phyloP scores from a whole-genome alignment of 805 yeast genomes.

The Geotrichum ghanense region DNA sequence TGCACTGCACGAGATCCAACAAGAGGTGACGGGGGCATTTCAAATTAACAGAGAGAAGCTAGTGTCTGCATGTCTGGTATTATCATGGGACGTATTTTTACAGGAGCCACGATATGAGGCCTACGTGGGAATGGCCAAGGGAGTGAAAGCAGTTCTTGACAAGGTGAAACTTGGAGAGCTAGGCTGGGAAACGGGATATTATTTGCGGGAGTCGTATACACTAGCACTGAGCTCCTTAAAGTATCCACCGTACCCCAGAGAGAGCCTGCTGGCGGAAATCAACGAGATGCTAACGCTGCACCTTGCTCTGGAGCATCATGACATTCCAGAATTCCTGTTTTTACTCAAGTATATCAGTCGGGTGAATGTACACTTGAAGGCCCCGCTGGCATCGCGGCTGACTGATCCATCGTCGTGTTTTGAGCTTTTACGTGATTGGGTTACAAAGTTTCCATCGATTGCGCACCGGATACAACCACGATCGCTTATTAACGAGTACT shows the following conservation, averaged over 20 bases:
- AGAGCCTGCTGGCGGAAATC: not conserved
- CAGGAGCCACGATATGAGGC: conserved; percentile 18
- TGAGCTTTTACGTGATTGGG: not conserved
- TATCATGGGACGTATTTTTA: conserved; percentile 22
- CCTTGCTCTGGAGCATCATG: not conserved
- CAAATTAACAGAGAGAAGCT: conserved; percentile 13
- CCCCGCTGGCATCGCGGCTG: not conserved
- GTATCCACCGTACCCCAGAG: conserved; percentile 12
- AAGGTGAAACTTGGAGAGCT: conserved; percentile 11
- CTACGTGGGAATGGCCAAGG: conserved; percentile 18
- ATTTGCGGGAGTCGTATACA: conserved; percentile 18
- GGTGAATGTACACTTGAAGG: not conserved
- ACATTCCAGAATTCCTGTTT: not conserved
- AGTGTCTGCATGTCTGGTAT: conserved; percentile 15
- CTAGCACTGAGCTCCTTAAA: conserved; percentile 26
- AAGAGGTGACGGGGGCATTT: conserved; percentile 9
- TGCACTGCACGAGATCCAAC: conserved; percentile 17
- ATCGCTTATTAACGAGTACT: not conserved
- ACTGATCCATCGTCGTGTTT: not conserved
- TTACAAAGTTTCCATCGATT: not conserved
- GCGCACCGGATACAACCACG: too few species aligned
- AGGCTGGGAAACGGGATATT: conserved; percentile 15
- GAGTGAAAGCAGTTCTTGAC: conserved; percentile 20
- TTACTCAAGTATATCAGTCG: not conserved
- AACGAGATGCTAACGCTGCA: not conserved